Conservation (phyloP, 106 monocot genomes). For the Acorus gramineus region DNA sequence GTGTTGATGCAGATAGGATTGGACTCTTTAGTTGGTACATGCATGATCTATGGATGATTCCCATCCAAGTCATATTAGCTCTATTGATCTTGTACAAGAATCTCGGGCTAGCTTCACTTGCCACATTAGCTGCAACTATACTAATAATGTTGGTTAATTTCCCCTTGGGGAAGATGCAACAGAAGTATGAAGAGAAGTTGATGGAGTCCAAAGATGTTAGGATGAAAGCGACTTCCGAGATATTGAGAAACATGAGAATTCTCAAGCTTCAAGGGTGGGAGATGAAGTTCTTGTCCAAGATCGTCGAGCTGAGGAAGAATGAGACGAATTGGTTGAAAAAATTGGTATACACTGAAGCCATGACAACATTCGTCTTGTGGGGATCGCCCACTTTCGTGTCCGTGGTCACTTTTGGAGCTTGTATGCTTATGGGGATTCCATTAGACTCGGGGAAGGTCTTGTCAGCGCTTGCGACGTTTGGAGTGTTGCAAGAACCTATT, state of each 20-base stretch:
- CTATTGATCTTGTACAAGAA: constrained; percentile 53
- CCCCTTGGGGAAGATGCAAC: constrained; percentile 57
- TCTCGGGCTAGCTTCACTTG: constrained; percentile 67
- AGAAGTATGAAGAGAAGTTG: constrained; percentile 63
- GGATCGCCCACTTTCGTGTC: constrained; percentile 78
- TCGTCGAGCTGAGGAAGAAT: constrained; percentile 44
- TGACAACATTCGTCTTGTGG: constrained; percentile 54
- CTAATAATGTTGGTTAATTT: constrained; percentile 58
- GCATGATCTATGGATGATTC: constrained; percentile 77
- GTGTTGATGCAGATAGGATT: constrained; percentile 68
- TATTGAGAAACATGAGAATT: constrained; percentile 85
- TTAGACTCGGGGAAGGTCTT: constrained; percentile 79
- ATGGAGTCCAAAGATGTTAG: constrained; percentile 78
- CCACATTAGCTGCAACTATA: constrained; percentile 57
- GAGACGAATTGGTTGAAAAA: constrained; percentile 72
- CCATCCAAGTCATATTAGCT: constrained; percentile 61
- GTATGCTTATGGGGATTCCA: constrained; percentile 76
- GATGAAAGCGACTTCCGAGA: constrained; percentile 87
- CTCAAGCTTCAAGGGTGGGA: constrained; percentile 97
- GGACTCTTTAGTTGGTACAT: constrained; percentile 72
- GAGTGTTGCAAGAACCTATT: constrained; percentile 69
- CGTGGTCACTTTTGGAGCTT: constrained; percentile 66
- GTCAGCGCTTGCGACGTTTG: constrained; percentile 85
- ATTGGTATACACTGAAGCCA: constrained; percentile 47
- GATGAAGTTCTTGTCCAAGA: constrained; percentile 84